A percentile compares a stretch with the other conserved stretches of the same genome.
Conservation (phyloP, 2,329 filamentous ascomycete genomes). For the Pseudogymnoascus verrucosus region DNA sequence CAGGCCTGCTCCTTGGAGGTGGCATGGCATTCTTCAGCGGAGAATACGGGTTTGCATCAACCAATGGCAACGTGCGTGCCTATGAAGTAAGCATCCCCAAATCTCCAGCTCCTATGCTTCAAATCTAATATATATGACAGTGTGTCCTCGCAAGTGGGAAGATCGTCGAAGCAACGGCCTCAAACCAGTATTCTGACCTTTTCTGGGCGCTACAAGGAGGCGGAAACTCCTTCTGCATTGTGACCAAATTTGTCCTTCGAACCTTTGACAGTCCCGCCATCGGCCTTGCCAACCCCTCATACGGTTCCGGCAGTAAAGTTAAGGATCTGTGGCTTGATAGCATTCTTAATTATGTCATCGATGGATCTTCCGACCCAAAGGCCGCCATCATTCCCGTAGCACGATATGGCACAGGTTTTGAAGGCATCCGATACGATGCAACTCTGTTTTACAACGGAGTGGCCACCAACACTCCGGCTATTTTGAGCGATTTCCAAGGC, state of each 20-base stretch:
- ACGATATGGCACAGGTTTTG: constrained; percentile 8
- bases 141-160: constrained; percentile 12
- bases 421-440: constrained; percentile 10
- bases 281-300: constrained; percentile 8
- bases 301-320: constrained; percentile 10
- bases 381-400: constrained; percentile 14
- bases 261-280: constrained; percentile 12
- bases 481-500: constrained; percentile 16
- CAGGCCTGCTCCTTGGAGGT: constrained; percentile 12
- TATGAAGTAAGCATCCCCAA: not conserved
- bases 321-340: constrained; percentile 13
- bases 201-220: constrained; percentile 32
- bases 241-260: constrained; percentile 24
- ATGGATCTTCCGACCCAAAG: constrained; percentile 13
- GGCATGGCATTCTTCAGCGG: constrained; percentile 25
- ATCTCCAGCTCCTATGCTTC: not conserved
- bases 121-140: not conserved
- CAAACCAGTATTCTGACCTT: constrained; percentile 23
- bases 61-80: constrained; percentile 16
- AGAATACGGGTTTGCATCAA: constrained; percentile 29
- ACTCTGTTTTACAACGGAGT: constrained; percentile 16
- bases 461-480: constrained; percentile 3
- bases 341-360: constrained; percentile 14
- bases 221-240: constrained; percentile 29
- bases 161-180: constrained; percentile 22